phyloP scores from a whole-genome alignment of 345 rosid genomes.

The Linum trigynum region DNA sequence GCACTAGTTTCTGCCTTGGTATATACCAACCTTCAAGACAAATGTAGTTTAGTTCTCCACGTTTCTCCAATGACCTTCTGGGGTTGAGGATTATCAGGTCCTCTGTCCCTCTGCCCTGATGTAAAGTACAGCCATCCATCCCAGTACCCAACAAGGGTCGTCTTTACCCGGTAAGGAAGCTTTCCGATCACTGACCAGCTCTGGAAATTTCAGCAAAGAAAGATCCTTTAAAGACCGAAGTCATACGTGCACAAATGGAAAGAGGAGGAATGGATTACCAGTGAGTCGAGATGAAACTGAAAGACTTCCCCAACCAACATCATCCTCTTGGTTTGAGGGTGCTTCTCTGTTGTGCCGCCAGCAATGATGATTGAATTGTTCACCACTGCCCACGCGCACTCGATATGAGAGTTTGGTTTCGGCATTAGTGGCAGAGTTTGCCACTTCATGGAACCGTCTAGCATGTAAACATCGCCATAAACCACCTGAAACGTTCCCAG shows the following conservation, averaged over 20 bases:
- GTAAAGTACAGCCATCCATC: slow-evolving; percentile 76
- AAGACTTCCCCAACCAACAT: slow-evolving; percentile 74
- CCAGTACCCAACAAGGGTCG: slow-evolving; percentile 55
- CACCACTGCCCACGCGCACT: slow-evolving; percentile 62
- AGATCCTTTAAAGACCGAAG: neutral
- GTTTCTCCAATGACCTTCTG: slow-evolving; percentile 58
- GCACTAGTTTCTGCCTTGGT: no score
- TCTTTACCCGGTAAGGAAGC: slow-evolving; percentile 74
- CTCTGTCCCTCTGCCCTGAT: slow-evolving; percentile 79
- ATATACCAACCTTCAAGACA: slow-evolving; percentile 7
- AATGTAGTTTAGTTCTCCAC: slow-evolving; percentile 72
- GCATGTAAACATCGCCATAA: slow-evolving; percentile 70
- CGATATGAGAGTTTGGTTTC: slow-evolving; percentile 75
- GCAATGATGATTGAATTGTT: slow-evolving; percentile 67
- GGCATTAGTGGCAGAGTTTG: slow-evolving; percentile 59
- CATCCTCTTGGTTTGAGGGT: slow-evolving; percentile 69
- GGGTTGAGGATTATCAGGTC: slow-evolving; percentile 74
- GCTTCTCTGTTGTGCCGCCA: slow-evolving; percentile 80
- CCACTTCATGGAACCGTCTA: slow-evolving; percentile 73
- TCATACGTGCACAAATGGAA: neutral
- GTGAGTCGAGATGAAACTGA: slow-evolving; percentile 47
- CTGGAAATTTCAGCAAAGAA: slow-evolving; percentile 28
- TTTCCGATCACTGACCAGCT: slow-evolving; percentile 77
- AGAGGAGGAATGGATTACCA: slow-evolving; percentile 27
- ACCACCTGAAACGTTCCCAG: slow-evolving; percentile 39